Base-by-base conservation (phyloP, 2,329 filamentous ascomycete species). In the Shiraia sp. region DNA sequence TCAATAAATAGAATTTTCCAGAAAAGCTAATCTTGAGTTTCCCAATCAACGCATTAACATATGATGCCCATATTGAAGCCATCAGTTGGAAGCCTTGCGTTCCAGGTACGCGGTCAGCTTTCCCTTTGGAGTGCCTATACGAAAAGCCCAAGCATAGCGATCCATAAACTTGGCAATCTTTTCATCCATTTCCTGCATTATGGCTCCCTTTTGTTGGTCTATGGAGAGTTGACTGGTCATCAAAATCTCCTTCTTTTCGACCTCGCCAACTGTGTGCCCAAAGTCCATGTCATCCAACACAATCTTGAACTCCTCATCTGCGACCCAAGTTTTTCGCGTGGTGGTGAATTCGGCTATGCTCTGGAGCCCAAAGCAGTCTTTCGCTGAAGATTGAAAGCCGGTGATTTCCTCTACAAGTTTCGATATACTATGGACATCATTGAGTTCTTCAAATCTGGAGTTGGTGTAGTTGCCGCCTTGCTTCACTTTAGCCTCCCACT, bases 201-300 rank as follows among this genome's bases (percentile, higher is more conserved):
- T 12, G 12, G 10, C 46, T 29, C 42, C 40, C 34, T 45, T 47
- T 17, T 51, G 24, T 30, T 51, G 31, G 37, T 47, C 33, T 28
- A 43, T 32, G 26, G 25, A 29, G 10, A 32, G 13, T 17, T 25
- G 13, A 10, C 5, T 2, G n/a, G 23, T 40, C 17, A 28, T 32
- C 27, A 9, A 36, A 33, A 47, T 53, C 27, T n/a, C 42, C 35
- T 9, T 42, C 44, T 31, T n/a, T 14, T 66, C 63, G 10, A 69
- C 59, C 49, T 69, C 65, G 9, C 63, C 65, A 14, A 69, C 62
- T 16, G 31, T 30, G 38, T 67, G 63, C 7, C 61, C 61, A 51
- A 68, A 70, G 30, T 49, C 42, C 32, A 42, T 46, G 4, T 31
- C 27, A 25, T 45, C 46, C 16, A 46, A 26, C 30, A 49, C 42